phyloP scores from a whole-genome alignment of 2,329 filamentous ascomycete genomes.

The Monilinia fructigena region DNA sequence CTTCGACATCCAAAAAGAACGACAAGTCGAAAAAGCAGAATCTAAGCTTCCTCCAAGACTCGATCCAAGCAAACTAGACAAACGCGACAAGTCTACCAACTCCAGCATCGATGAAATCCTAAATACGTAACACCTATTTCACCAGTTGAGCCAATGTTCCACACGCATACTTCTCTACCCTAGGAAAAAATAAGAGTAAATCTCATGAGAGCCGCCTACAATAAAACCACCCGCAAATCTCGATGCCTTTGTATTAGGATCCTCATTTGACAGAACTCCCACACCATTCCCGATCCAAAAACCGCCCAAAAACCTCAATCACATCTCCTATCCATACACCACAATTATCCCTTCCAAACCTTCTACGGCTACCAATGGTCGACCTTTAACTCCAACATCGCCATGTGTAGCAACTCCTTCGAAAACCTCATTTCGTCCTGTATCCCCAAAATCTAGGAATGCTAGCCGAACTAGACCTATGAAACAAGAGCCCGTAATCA shows the following conservation, averaged over 20 bases:
- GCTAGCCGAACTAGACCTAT: conserved; percentile 3
- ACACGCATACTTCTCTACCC: background rate
- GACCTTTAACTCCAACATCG: conserved; percentile 2
- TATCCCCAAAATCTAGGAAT: conserved; percentile 9
- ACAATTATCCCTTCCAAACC: background rate
- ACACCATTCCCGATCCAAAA: conserved; percentile 6
- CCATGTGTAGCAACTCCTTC: conserved; percentile 1
- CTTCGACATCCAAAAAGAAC: background rate
- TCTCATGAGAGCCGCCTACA: background rate
- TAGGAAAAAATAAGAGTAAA: background rate
- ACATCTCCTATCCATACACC: background rate
- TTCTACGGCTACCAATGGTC: background rate
- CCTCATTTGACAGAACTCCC: background rate
- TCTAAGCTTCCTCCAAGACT: background rate
- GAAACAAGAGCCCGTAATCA: background rate
- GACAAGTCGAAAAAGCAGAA: background rate
- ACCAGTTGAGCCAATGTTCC: background rate
- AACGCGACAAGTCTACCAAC: background rate
- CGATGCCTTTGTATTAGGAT: background rate
- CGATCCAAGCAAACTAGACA: background rate
- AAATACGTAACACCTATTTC: conserved; percentile 1
- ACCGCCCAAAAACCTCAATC: background rate
- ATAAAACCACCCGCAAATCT: background rate
- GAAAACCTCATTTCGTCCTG: conserved; percentile 3
- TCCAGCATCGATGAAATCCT: background rate